phyloP scores from a whole-genome alignment of 129 eudicot genomes.

The Chrysanthemum seticuspe region DNA sequence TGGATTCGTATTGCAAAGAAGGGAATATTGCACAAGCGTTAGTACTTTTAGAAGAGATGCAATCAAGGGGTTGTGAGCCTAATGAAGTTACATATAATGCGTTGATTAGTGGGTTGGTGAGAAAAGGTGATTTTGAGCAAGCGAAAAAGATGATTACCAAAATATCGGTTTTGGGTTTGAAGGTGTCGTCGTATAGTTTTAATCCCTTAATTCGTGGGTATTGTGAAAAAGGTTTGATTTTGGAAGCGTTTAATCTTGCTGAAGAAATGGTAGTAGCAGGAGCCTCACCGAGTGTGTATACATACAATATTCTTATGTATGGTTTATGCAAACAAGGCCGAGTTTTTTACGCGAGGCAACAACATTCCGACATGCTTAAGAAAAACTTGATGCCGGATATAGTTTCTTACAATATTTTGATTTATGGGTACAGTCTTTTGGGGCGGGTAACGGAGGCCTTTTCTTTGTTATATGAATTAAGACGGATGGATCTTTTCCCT shows the following conservation, averaged over 20 bases:
- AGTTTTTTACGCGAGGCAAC: conserved; percentile 44
- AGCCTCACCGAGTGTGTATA: conserved; percentile 43
- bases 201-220: conserved; percentile 65
- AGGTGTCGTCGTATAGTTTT: conserved; percentile 54
- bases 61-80: conserved; percentile 42
- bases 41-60: conserved; percentile 46
- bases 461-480: conserved; percentile 47
- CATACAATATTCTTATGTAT: conserved; percentile 56
- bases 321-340: conserved; percentile 61
- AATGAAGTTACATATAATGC: conserved; percentile 53
- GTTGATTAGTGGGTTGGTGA: conserved; percentile 47
- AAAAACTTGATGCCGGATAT: conserved; percentile 50
- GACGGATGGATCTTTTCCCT: conserved; percentile 40
- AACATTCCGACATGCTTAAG: conserved; percentile 51
- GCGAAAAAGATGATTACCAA: conserved; percentile 48
- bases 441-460: conserved; percentile 55
- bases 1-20: conserved; percentile 58
- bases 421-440: conserved; percentile 55
- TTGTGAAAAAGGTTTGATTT: conserved; percentile 57
- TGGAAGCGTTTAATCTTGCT: conserved; percentile 50
- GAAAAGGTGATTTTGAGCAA: conserved; percentile 45
- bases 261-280: conserved; percentile 60
- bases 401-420: conserved; percentile 58
- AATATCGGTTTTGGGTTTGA: conserved; percentile 46
- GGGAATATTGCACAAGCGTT: conserved; percentile 50